Conservation (phyloP, 352 stramenopile genomes). For the Phytopythium mirpurense region DNA sequence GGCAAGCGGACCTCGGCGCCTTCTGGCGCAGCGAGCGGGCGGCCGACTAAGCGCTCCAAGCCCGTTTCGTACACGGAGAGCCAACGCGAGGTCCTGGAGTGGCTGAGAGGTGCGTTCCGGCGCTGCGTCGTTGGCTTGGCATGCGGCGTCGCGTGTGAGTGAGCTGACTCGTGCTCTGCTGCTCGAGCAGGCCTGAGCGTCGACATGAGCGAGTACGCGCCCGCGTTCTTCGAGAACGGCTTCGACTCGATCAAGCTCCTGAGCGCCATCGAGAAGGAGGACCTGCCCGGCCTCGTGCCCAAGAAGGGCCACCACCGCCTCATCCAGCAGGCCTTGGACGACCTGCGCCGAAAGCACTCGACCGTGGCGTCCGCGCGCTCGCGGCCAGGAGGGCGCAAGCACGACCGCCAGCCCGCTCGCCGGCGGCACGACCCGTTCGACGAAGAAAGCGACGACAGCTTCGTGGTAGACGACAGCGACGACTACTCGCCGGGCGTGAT, state of each 20-base stretch:
- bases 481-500: conserved; percentile 75
- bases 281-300: conserved; percentile 66
- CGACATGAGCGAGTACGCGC: conserved; percentile 83
- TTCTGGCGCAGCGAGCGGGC: conserved; percentile 8
- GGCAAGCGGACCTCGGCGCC: conserved; percentile 1
- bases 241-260: conserved; percentile 87
- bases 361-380: conserved; percentile 38
- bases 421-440: conserved; percentile 60
- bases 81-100: conserved; percentile 77
- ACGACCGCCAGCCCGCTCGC: conserved; percentile 11
- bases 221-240: conserved; percentile 82
- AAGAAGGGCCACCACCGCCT: conserved; percentile 83
- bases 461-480: conserved; percentile 76
- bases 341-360: conserved; percentile 67
- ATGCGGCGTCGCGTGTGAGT: too few relatives aligned
- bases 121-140: too few relatives aligned
- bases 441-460: conserved; percentile 86
- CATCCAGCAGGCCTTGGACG: conserved; percentile 70
- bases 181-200: conserved; percentile 34
- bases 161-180: not conserved
- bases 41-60: conserved; percentile 36
- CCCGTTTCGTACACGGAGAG: conserved; percentile 44
- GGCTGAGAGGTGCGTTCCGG: conserved; percentile 38
- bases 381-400: conserved; percentile 22
- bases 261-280: conserved; percentile 62